phyloP scores from a whole-genome alignment of 768 basidiomycete genomes.

The Aureoboletus auriporus region DNA sequence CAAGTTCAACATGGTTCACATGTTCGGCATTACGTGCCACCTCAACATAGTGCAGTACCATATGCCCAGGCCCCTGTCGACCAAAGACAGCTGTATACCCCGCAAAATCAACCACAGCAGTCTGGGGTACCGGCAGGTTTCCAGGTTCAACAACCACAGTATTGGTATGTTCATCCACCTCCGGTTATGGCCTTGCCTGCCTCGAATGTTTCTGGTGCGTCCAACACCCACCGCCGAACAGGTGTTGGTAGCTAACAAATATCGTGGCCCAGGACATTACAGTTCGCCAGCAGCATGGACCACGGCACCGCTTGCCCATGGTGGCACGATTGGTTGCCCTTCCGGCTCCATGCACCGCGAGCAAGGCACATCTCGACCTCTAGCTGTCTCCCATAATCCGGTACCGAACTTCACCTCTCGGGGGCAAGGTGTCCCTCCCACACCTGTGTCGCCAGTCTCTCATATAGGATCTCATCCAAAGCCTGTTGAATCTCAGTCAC shows the following conservation, averaged over 20 bases:
- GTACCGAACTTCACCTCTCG: constrained; percentile 1
- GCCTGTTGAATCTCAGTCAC: constrained; percentile 1
- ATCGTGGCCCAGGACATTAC: background rate
- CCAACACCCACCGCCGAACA: background rate
- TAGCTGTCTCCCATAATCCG: constrained; percentile 1
- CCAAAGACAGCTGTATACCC: constrained; percentile 7
- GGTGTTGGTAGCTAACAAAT: background rate
- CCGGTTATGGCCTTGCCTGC: background rate
- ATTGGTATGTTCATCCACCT: constrained; percentile 9
- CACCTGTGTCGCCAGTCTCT: background rate
- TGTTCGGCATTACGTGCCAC: constrained; percentile 3
- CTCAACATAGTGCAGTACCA: background rate
- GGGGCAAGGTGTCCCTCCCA: background rate
- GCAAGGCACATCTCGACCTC: constrained; percentile 1
- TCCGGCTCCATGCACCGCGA: background rate
- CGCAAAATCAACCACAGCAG: constrained; percentile 10
- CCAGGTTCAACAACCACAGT: constrained; percentile 11
- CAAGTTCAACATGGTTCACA: background rate
- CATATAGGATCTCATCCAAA: background rate
- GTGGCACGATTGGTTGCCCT: background rate
- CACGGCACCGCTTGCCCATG: background rate
- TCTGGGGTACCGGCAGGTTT: background rate
- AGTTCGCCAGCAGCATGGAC: constrained; percentile 1
- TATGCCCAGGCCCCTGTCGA: constrained; percentile 1
- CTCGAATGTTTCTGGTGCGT: constrained; percentile 9